Evolutionary conservation across 2,329 filamentous ascomycete species (phyloP), one percentile per base, ranked within the genome.

Genomic region (Claviceps spartinae): DNA sequence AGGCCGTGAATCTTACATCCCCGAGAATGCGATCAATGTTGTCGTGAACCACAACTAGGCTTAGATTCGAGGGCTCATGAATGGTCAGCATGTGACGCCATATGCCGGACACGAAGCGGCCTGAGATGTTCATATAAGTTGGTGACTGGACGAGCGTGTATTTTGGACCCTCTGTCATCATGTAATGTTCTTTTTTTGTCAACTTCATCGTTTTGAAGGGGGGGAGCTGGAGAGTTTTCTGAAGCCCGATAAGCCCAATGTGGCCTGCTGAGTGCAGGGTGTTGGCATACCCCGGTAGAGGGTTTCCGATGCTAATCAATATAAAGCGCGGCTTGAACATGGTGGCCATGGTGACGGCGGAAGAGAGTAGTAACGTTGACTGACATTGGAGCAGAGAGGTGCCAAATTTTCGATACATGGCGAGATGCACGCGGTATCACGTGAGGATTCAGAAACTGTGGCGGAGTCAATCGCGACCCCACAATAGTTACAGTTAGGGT

Each of bases 261-360:
- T 97, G 91, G 11, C 90, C 93, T 14, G 89, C 88, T 24, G 83
- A 90, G 69, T 97, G 93, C 7, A 91, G 81, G 20, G 87, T 94
- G 56, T 84, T 76, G 57, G 8, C 4, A 11, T 79, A 78, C 67
- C 91, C 90, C 2, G 81, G 72, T 6, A 77, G 73, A 6, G 86
- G 88, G 61, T 97, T 97, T 59, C 93, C 93, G 56, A 98, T 78
- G 56, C 88, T 93, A 70, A 89, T 79, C 61, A 97, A 75, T 52
- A 97, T 79, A 59, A 95, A 80, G 41, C 76, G 78, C 46, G 70
- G 67, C 30, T 62, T 66, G 51, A 68, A 67, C 61, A 67, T 68
- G 46, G 47, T 62, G 55, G 24, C 38, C 46, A n/a, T 24, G 26
- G 16, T 18, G 40, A 20, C 4, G 30, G 36, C 18, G 36, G 4